These are phyloP conservation scores for Colletotrichum cordylinicola DNA, from an alignment of 2,329 filamentous ascomycete species.

Conservation along the genomic window DNA sequence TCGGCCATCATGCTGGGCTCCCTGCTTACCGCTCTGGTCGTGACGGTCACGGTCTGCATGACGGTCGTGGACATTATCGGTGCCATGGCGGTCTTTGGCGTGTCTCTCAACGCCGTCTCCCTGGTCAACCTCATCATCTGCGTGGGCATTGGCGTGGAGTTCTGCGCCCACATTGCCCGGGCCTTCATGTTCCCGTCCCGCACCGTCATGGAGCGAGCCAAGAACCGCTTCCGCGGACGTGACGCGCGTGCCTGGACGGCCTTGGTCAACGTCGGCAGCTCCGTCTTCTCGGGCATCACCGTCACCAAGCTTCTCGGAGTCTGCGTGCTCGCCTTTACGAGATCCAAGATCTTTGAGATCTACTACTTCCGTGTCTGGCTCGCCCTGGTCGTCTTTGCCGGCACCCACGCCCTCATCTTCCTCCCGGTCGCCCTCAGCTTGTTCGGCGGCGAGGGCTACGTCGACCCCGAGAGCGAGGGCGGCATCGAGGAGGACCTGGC, in stretches of 20 bases:
- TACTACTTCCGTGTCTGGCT: constrained; percentile 99
- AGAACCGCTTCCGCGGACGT: constrained; percentile 77
- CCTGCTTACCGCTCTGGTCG: constrained; percentile 77
- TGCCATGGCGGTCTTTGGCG: constrained; percentile 87
- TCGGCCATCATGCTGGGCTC: constrained; percentile 85
- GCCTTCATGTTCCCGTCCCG: constrained; percentile 94
- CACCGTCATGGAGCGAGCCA: constrained; percentile 80
- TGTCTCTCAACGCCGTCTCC: constrained; percentile 93
- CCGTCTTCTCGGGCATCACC: constrained; percentile 95
- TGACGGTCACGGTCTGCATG: constrained; percentile 90
- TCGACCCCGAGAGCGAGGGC: constrained; percentile 86
- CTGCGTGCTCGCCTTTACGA: constrained; percentile 88
- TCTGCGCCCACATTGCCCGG: constrained; percentile 94
- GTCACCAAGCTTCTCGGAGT: constrained; percentile 95
- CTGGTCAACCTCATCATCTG: constrained; percentile 97
- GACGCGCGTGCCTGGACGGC: constrained; percentile 92
- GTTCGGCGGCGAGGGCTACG: constrained; percentile 84
- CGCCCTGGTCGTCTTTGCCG: constrained; percentile 87
- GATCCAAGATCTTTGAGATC: constrained; percentile 98
- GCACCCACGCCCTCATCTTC: constrained; percentile 87
- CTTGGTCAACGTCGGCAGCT: constrained; percentile 91
- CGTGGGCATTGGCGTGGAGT: constrained; percentile 95
- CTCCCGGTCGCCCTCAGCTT: constrained; percentile 88
- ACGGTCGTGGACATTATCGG: constrained; percentile 93
- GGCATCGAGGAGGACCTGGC: constrained; percentile 90